Base-by-base conservation (phyloP, 1,139 yeast genomes). In the Magnusiomyces paraingens region DNA sequence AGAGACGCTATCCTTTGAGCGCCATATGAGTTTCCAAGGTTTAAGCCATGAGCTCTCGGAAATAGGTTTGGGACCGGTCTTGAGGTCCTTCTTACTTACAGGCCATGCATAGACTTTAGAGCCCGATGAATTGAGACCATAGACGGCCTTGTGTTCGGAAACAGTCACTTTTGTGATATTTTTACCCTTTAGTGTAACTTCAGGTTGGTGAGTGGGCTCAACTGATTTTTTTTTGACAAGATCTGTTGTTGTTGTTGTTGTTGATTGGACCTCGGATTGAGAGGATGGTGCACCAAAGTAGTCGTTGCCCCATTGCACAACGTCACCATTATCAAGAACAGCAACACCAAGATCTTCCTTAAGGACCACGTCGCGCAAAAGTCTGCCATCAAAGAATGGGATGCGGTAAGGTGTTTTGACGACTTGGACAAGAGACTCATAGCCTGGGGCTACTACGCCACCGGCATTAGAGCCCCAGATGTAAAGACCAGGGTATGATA, bases 321-420 rank as follows among this genome's bases (percentile, higher is more conserved):
- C 76, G 62, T 84, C 80, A n/a, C 98, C 98, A 26, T 78, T 77
- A 1, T 77, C 78, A 57, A 84, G 79, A 21, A 83, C 78, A 1
- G 94, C 83, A 1, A 82, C 83, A 2, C 82, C 86, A 26, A 83
- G 74, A 8, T 68, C 70, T 22, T 77, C 80, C 21, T 74, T 71
- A 1, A 87, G 63, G 40, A 74, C 72, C n/a, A 89, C 80, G 63
- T 83, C 86, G 48, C 78, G 74, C 48, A 90, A 68, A 17, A 74
- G 63, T 70, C 77, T 76, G 47, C 79, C 78, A 62, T 90, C 89
- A 62, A 91, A 89, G 61, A 74, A 78, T 1, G 75, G 72, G 5
- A 86, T 67, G 63, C 95, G 74, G 8, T 78, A 64, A 1, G 96
- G 95, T 18, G 76, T 67, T 57, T 76, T 78, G 38, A 72, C 70